Evolutionary conservation across 345 rosid species (phyloP).

Genomic region (Pseudoturritis turrita): DNA sequence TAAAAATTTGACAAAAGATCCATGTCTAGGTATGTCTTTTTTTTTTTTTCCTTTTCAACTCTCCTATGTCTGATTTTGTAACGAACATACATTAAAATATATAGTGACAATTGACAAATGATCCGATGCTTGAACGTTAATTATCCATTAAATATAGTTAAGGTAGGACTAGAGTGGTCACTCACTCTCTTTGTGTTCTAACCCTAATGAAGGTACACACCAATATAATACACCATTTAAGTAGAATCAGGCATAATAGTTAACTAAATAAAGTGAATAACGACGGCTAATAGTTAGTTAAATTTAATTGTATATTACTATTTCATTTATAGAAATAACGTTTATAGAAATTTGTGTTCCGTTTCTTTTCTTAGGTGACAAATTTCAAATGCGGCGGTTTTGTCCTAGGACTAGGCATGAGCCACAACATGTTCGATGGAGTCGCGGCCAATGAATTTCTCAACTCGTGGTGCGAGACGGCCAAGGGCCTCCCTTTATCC

Average conservation of each 20-base stretch:
- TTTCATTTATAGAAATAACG: too few species aligned
- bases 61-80: neutral
- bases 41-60: neutral
- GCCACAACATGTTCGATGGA: conserved; percentile 83
- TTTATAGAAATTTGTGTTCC: neutral
- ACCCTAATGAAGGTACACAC: neutral
- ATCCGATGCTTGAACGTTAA: neutral
- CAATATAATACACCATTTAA: neutral
- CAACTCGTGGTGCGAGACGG: conserved; percentile 72
- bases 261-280: neutral
- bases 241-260: neutral
- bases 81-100: neutral
- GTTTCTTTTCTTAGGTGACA: conserved; percentile 48
- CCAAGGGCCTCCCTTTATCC: conserved; percentile 57
- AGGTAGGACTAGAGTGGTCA: neutral
- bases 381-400: conserved; percentile 74
- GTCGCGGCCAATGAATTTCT: conserved; percentile 66
- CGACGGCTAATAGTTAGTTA: neutral
- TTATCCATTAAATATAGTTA: neutral
- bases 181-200: neutral
- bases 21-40: too few species aligned
- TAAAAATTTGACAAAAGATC: neutral
- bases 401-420: conserved; percentile 61
- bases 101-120: neutral
- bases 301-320: neutral